Evolutionary conservation across 495 filamentous ascomycete genomes (phyloP).

Genomic region (Trichocladium uniseriatum): DNA sequence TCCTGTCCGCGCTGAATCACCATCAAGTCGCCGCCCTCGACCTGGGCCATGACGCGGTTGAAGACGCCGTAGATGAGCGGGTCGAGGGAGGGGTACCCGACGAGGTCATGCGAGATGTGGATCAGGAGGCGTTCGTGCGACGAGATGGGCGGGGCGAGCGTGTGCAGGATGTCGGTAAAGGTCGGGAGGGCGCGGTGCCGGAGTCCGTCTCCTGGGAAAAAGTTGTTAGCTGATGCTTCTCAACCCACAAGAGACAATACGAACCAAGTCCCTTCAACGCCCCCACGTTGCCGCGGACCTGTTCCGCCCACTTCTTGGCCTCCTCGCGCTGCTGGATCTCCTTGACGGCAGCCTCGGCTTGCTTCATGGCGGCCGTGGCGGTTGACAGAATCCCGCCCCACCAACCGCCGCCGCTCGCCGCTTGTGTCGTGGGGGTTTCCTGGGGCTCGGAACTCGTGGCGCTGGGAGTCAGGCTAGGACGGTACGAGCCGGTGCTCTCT

Average conservation of each 20-base stretch:
- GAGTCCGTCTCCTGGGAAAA: conserved; percentile 68
- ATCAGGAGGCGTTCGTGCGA: conserved; percentile 97
- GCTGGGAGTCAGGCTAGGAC: conserved; percentile 46
- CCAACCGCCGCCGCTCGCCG: conserved; percentile 56
- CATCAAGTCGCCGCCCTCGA: conserved; percentile 94
- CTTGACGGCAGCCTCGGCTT: conserved; percentile 86
- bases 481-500: conserved; percentile 63
- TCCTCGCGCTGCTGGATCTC: conserved; percentile 96
- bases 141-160: conserved; percentile 90
- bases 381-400: conserved; percentile 79
- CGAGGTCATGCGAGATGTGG: conserved; percentile 91
- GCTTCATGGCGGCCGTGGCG: conserved; percentile 78
- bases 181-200: conserved; percentile 84
- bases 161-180: conserved; percentile 88
- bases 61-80: conserved; percentile 89
- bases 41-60: conserved; percentile 94
- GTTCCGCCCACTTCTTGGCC: conserved; percentile 89
- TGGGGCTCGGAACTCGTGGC: conserved; percentile 42
- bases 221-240: conserved; percentile 9
- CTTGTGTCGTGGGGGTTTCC: conserved; percentile 35
- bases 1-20: conserved; percentile 91
- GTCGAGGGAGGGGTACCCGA: conserved; percentile 89
- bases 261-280: conserved; percentile 69
- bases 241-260: neutral
- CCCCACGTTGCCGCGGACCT: conserved; percentile 85